phyloP scores from a whole-genome alignment of 352 stramenopile species.

The Phytophthora hybrid region DNA sequence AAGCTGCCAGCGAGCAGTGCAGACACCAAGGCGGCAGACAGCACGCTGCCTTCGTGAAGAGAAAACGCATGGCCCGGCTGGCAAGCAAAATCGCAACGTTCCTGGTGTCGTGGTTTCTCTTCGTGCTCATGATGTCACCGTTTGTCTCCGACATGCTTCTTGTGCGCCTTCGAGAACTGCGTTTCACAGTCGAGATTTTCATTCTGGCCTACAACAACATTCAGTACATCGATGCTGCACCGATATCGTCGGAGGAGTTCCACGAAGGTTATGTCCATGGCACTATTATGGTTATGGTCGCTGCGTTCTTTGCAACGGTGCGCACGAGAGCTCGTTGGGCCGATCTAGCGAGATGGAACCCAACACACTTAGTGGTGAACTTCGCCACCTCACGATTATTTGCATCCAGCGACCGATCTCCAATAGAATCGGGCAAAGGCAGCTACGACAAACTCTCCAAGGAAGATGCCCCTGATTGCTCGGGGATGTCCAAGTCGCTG shows the following conservation, averaged over 20 bases:
- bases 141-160: constrained; percentile 48
- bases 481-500: neutral
- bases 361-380: neutral
- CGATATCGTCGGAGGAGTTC: constrained; percentile 23
- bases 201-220: constrained; percentile 34
- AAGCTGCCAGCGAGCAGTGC: neutral
- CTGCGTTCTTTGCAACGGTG: constrained; percentile 18
- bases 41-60: neutral
- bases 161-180: constrained; percentile 40
- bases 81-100: constrained; percentile 35
- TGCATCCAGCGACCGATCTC: neutral
- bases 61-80: constrained; percentile 3
- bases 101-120: constrained; percentile 37
- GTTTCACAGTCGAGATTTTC: constrained; percentile 58
- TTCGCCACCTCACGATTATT: neutral
- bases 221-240: constrained; percentile 17
- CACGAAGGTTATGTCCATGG: constrained; percentile 15
- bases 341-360: constrained; percentile 27
- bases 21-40: neutral
- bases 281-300: neutral
- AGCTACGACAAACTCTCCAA: neutral
- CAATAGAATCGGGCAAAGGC: neutral
- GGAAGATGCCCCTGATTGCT: neutral
- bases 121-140: constrained; percentile 29
- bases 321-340: constrained; percentile 15